phyloP scores from a whole-genome alignment of 192 early-diverging fungal species.

The Umbelopsis vinacea region DNA sequence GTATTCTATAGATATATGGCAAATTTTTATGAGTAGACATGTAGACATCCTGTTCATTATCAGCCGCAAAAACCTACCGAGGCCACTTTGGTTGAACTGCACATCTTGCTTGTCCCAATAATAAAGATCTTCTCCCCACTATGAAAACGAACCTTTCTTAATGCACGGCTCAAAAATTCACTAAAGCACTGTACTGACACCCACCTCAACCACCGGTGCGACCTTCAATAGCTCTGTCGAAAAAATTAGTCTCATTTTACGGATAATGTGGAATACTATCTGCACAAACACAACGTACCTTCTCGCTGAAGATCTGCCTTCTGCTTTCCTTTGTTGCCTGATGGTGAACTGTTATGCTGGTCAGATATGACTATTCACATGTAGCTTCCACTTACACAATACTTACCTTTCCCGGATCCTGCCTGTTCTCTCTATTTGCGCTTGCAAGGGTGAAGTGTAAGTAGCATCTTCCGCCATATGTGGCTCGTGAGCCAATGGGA shows the following conservation, averaged over 20 bases:
- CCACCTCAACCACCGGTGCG: constrained; percentile 62
- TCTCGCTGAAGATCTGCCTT: constrained; percentile 23
- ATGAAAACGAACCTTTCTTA: neutral
- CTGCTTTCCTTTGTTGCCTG: constrained; percentile 19
- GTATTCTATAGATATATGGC: constrained; percentile 41
- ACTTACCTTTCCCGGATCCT: neutral
- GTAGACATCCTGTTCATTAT: too few relatives aligned
- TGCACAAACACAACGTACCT: neutral
- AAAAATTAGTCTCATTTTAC: neutral
- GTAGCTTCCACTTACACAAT: neutral
- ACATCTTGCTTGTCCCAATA: constrained; percentile 68
- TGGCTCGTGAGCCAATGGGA: constrained; percentile 41
- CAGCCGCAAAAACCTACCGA: constrained; percentile 31
- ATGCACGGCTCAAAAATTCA: neutral
- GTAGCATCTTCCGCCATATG: constrained; percentile 46
- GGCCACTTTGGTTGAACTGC: constrained; percentile 59
- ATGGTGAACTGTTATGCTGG: neutral
- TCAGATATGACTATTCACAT: neutral
- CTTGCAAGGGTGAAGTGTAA: constrained; percentile 27
- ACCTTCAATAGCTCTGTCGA: constrained; percentile 50
- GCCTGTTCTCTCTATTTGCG: neutral
- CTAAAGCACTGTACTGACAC: neutral
- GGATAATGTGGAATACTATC: too few relatives aligned
- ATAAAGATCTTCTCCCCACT: constrained; percentile 68
- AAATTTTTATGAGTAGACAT: neutral